Evolutionary conservation across 345 rosid species (phyloP), one percentile per base, ranked within the genome.

Genomic region (Salix koriyanagi): DNA sequence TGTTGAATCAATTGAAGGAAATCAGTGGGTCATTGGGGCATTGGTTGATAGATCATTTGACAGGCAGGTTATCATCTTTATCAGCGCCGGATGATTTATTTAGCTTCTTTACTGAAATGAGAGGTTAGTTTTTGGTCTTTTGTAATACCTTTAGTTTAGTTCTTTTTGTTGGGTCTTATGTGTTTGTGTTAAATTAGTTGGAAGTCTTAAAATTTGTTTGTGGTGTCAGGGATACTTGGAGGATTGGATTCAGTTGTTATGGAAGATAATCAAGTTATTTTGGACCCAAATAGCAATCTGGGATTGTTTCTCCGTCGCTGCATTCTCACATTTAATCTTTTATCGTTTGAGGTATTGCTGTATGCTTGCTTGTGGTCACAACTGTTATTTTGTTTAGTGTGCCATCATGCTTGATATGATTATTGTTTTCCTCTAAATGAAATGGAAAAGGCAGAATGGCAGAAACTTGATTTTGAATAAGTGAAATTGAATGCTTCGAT

Each of bases 241-340:
- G 92, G 89, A 71, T 83, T 85, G 79, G 97, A 93, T 79, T 83
- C 90, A 16, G 92, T 87, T 65, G 81, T 79, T 34, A 77, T 88
- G 66, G 97, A 92, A 66, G 98, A 91, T 73, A 96, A 87, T 69
- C 98, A 93, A 81, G 88, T 88, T 76, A 81, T 89, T 74, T 86
- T 96, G 90, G 99, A 96, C 69, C 92, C 95, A 5, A 96, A 79
- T 72, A 91, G 98, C 84, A 87, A 76, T 75, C 83, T 96, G 77
- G 99, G 98, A 77, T 83, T 92, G 89, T 96, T 91, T 87, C 87
- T 93, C 58, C 96, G 98, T 18, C 99, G 93, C 26, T 92, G 98
- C 82, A 71, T 93, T 67, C 90, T 93, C 79, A 88, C 98, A 72
- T 93, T 93, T 80, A 93, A 91, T 78, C 74, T 87, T 44, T 81